A percentile compares a stretch with the other conserved stretches of the same genome.
These are phyloP conservation scores for Gillenia trifoliata DNA, from an alignment of 306 rosid species.

Conservation along the genomic window DNA sequence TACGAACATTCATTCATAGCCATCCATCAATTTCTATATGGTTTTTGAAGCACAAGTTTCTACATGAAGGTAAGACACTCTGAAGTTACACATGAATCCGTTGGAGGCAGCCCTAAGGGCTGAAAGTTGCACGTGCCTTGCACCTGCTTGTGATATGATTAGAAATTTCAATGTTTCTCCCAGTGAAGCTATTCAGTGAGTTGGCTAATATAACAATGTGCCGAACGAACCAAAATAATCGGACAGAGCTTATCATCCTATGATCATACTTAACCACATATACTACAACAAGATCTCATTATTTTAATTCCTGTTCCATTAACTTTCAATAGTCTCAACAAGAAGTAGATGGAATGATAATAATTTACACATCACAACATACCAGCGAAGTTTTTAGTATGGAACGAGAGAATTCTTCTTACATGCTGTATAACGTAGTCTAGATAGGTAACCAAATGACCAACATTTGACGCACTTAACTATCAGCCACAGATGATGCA, in stretches of 20 bases:
- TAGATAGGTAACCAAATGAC: constrained; percentile 5
- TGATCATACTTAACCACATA: not conserved
- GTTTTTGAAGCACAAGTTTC: not conserved
- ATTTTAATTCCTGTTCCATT: constrained; percentile 1
- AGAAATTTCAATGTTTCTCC: no score
- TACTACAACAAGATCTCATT: not conserved
- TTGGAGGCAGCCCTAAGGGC: no score
- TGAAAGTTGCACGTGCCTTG: no score
- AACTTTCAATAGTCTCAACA: not conserved
- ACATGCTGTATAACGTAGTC: constrained; percentile 15
- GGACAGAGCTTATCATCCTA: not conserved
- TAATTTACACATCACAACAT: constrained; percentile 7
- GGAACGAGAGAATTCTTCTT: constrained; percentile 8
- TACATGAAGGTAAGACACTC: not conserved
- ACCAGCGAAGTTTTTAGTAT: not conserved
- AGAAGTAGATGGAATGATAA: not conserved
- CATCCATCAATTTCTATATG: not conserved
- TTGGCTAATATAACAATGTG: not conserved
- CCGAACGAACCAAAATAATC: not conserved
- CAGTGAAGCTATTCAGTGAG: not conserved
- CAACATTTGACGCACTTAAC: constrained; percentile 26
- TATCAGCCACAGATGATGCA: constrained; percentile 60
- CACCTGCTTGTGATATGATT: no score
- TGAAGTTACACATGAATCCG: not conserved
- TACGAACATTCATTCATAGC: not conserved